Base-by-base conservation (phyloP, 2,329 filamentous ascomycete genomes). In the Talaromyces islandicus region DNA sequence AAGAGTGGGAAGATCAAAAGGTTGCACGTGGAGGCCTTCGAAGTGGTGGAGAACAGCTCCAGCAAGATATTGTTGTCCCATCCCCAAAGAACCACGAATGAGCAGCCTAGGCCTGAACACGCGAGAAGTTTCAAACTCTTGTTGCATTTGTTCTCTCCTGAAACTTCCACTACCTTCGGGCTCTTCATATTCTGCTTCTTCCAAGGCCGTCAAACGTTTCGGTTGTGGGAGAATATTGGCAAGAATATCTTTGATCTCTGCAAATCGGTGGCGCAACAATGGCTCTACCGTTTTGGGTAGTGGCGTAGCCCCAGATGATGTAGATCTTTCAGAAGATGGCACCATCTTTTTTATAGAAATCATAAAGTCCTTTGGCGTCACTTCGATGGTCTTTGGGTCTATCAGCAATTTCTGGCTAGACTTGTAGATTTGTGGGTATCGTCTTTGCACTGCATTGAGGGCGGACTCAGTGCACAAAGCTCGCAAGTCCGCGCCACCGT, bases 301-400 rank as follows among this genome's bases (percentile, higher is more conserved):
- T 0, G 93, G 89, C 14, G 88, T 84, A 57, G 93, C 92, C 12
- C 88, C 90, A 12, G 92, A 93, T 3, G 91, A 88, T 0, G 91
- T 88, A 53, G 93, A 93, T 63, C 94, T 83, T 73, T 97, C 91
- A 0, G 94, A 97, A 0, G 94, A 97, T 7, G 94, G 94, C 11
- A 97, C 85, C 77, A 99, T 91, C 75, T 96, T 96, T 78, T 96
- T 96, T 71, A 97, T 88, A 0, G 93, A 96, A 14, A 97, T 84
- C 89, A 96, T 96, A 69, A 99, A 99, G 74, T 99, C 94, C 59
- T 94, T 94, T 4, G 94, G 91, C 50, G 90, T 88, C 41, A 99
- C 87, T 60, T 86, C 86, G 69, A 99, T 96, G 68, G 87, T 90
- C 62, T 85, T 84, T 0, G 92, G 88, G 67, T 97, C 88, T 60